Conservation (phyloP, 352 stramenopile species). For the Elongisporangium anandrum region DNA sequence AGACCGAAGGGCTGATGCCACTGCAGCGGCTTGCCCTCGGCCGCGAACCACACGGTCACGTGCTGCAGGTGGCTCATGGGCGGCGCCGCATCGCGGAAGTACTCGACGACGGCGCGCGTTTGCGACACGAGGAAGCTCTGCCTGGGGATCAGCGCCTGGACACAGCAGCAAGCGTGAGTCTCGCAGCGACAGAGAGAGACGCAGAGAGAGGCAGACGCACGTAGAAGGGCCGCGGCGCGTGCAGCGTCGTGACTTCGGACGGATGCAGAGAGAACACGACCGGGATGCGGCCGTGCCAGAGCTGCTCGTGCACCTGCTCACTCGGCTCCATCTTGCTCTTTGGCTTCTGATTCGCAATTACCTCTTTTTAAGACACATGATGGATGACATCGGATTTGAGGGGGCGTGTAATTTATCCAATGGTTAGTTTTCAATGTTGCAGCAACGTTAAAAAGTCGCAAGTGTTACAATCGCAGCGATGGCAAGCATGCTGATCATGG, state of each 20-base stretch:
- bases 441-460: background rate
- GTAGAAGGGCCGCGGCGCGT: slow-evolving; percentile 76
- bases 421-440: background rate
- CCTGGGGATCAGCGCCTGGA: slow-evolving; percentile 73
- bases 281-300: slow-evolving; percentile 68
- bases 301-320: slow-evolving; percentile 19
- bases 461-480: background rate
- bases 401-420: background rate
- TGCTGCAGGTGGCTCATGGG: slow-evolving; percentile 50
- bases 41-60: slow-evolving; percentile 70
- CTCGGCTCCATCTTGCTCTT: background rate
- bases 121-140: slow-evolving; percentile 78
- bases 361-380: background rate
- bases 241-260: slow-evolving; percentile 76
- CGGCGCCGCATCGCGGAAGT: slow-evolving; percentile 70
- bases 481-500: background rate
- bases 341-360: background rate
- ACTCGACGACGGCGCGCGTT: slow-evolving; percentile 69
- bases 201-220: slow-evolving; percentile 22
- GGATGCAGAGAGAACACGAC: slow-evolving; percentile 72
- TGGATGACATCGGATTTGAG: too few relatives aligned
- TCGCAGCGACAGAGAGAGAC: background rate
- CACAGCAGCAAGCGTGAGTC: slow-evolving; percentile 1
- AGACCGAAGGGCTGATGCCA: slow-evolving; percentile 79
- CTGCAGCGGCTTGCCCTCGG: slow-evolving; percentile 50